Evolutionary conservation across 768 basidiomycete species (phyloP).

Genomic region (Hortiboletus campestris): DNA sequence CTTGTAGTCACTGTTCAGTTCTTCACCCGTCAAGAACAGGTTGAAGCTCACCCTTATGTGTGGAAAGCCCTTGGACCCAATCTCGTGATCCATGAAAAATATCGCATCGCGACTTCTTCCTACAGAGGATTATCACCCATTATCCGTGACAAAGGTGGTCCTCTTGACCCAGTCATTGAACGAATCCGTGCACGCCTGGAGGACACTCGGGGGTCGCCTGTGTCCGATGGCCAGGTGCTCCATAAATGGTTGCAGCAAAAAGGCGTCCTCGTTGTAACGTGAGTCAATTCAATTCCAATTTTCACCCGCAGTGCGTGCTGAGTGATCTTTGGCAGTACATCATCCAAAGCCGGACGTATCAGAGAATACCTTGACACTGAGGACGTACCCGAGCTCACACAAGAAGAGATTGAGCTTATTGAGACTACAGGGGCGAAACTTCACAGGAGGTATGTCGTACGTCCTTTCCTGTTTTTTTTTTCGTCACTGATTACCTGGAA

Average conservation of each 20-base stretch:
- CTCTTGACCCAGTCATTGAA: constrained; percentile 38
- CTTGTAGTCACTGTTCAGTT: not conserved
- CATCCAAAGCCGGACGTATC: constrained; percentile 32
- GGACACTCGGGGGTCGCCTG: constrained; percentile 21
- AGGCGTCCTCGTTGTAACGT: constrained; percentile 32
- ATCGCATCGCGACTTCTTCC: constrained; percentile 40
- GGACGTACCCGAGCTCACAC: constrained; percentile 27
- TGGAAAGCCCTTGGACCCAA: constrained; percentile 40
- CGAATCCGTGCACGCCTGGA: constrained; percentile 32
- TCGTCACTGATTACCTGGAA: constrained; percentile 1
- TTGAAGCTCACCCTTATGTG: constrained; percentile 56
- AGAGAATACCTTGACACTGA: constrained; percentile 34
- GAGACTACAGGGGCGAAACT: constrained; percentile 25
- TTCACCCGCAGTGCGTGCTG: not conserved
- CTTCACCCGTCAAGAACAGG: constrained; percentile 24
- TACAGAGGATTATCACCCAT: constrained; percentile 42
- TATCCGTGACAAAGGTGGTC: constrained; percentile 35
- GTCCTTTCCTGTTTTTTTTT: not conserved
- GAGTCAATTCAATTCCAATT: not conserved
- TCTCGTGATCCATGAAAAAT: constrained; percentile 34
- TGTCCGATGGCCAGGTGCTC: constrained; percentile 31
- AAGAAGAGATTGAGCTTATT: constrained; percentile 24
- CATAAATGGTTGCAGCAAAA: constrained; percentile 32
- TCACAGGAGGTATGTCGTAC: constrained; percentile 28
- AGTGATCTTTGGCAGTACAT: constrained; percentile 25